Percentiles rank a stretch among this genome's conserved stretches.
These are phyloP conservation scores for Bocquillonia castaneifolia DNA, from an alignment of 441 rosid species.

Conservation along the genomic window DNA sequence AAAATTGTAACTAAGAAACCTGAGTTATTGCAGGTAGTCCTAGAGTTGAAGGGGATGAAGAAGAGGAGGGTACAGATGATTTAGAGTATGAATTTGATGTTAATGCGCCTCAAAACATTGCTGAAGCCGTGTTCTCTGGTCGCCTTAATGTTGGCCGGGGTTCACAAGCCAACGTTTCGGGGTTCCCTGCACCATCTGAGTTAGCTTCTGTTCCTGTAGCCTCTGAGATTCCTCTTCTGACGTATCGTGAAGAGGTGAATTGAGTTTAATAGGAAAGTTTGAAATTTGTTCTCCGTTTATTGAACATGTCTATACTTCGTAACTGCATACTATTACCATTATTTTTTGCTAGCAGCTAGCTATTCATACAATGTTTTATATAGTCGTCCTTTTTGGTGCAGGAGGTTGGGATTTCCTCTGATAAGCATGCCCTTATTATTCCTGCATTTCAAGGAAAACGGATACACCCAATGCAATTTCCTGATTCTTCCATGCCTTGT, in stretches of 20 bases:
- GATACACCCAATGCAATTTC: constrained; percentile 48
- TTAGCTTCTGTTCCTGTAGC: constrained; percentile 38
- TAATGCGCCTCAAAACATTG: constrained; percentile 33
- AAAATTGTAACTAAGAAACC: constrained; percentile 7
- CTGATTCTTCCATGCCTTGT: constrained; percentile 52
- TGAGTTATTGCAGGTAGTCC: constrained; percentile 51
- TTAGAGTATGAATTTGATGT: constrained; percentile 64
- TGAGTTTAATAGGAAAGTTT: not conserved
- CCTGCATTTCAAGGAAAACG: constrained; percentile 48
- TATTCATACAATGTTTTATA: constrained; percentile 18
- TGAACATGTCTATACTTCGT: not conserved
- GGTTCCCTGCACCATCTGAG: constrained; percentile 42
- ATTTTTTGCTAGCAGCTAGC: not conserved
- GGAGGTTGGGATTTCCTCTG: constrained; percentile 58
- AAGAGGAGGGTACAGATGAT: constrained; percentile 71
- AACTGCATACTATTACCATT: not conserved
- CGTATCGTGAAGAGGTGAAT: constrained; percentile 58
- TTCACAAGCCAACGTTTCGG: constrained; percentile 32
- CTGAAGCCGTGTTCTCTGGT: constrained; percentile 45
- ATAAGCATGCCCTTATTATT: constrained; percentile 59
- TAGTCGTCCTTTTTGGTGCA: constrained; percentile 22
- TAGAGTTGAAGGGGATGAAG: constrained; percentile 81
- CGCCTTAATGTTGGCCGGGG: constrained; percentile 39
- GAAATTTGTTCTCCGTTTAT: constrained; percentile 4
- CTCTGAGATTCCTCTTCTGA: constrained; percentile 52